phyloP scores from a whole-genome alignment of 495 filamentous ascomycete species.

The Tuber umbilicatum region DNA sequence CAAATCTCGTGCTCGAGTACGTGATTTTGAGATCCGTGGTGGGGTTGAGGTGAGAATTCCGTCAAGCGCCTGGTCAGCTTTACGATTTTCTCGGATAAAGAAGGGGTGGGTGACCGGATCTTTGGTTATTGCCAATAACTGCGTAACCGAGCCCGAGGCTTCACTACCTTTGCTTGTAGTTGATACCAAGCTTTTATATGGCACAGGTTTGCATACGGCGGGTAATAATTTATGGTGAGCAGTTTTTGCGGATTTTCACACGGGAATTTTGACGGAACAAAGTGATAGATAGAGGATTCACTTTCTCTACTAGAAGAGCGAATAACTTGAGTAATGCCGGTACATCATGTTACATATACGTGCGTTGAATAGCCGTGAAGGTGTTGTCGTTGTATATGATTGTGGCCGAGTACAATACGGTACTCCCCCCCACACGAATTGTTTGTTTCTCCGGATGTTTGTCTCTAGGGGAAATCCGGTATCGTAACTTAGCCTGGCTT shows the following conservation, averaged over 20 bases:
- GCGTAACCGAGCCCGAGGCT: neutral
- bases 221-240: neutral
- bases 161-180: neutral
- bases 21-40: neutral
- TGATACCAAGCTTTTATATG: neutral
- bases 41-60: neutral
- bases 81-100: neutral
- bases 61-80: neutral
- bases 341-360: neutral
- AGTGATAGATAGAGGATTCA: neutral
- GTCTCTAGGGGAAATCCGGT: neutral
- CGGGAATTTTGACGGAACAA: neutral
- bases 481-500: neutral
- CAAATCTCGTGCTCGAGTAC: neutral
- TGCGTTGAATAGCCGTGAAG: neutral
- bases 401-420: neutral
- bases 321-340: constrained; percentile 4
- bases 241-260: constrained; percentile 1
- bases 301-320: neutral
- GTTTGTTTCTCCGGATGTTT: constrained; percentile 2
- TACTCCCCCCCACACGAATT: neutral
- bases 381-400: neutral
- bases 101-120: neutral
- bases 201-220: neutral
- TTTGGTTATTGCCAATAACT: neutral